Evolutionary conservation across 2,329 filamentous ascomycete species (phyloP).

Genomic region (Alternaria consortialis): DNA sequence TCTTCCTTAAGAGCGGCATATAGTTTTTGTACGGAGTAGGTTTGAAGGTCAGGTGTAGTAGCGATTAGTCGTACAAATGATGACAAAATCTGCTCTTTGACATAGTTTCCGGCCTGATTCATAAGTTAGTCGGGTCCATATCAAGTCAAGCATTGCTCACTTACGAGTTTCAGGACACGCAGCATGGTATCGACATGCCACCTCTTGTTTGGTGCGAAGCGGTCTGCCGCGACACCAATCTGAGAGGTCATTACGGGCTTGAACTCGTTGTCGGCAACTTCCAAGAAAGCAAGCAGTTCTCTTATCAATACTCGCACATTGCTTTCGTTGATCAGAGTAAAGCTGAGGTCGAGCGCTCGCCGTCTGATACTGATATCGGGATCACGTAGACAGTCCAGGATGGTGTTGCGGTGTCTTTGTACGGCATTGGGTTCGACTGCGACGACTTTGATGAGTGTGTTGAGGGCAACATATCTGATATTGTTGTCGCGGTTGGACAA

Average conservation of each 20-base stretch:
- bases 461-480: conserved; percentile 96
- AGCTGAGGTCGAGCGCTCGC: conserved; percentile 95
- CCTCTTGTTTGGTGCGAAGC: conserved; percentile 94
- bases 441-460: conserved; percentile 97
- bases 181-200: conserved; percentile 99
- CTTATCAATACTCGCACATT: conserved; percentile 94
- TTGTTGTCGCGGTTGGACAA: conserved; percentile 99
- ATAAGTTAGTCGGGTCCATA: conserved; percentile 16
- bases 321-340: conserved; percentile 95
- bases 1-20: conserved; percentile 92
- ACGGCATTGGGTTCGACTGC: conserved; percentile 98
- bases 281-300: conserved; percentile 92
- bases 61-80: conserved; percentile 96
- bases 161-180: conserved; percentile 80
- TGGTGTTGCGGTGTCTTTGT: conserved; percentile 95
- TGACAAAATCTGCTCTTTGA: conserved; percentile 96
- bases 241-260: conserved; percentile 98
- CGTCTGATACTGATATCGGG: conserved; percentile 98
- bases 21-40: conserved; percentile 94
- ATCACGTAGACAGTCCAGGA: conserved; percentile 92
- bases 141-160: conserved; percentile 8
- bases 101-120: conserved; percentile 81
- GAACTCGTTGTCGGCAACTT: conserved; percentile 98
- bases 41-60: conserved; percentile 92
- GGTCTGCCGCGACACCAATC: conserved; percentile 95